A percentile compares a stretch with the other conserved stretches of the same genome.
phyloP scores from a whole-genome alignment of 495 filamentous ascomycete genomes.

The Astrothelium subdiscretum region DNA sequence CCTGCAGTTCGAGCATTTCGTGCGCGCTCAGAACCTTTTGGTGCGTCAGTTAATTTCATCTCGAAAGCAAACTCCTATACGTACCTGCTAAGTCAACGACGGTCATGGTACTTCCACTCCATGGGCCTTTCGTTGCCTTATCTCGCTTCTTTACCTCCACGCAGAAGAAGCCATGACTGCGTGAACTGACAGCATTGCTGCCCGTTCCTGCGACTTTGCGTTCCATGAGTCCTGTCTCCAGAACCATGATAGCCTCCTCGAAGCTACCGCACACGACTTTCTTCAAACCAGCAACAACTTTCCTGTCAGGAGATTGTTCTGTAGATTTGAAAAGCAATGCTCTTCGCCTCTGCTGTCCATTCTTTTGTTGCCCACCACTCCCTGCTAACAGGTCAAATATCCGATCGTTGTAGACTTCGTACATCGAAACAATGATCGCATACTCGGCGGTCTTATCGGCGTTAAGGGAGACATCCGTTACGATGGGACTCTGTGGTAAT shows the following conservation, averaged over 20 bases:
- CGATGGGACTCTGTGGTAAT: conserved; percentile 61
- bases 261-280: conserved; percentile 82
- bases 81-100: conserved; percentile 85
- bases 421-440: conserved; percentile 88
- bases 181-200: conserved; percentile 75
- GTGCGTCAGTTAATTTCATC: conserved; percentile 6
- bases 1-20: conserved; percentile 88
- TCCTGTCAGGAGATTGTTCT: conserved; percentile 70
- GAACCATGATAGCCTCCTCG: conserved; percentile 77
- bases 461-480: conserved; percentile 53
- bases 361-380: conserved; percentile 27
- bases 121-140: conserved; percentile 43
- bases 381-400: conserved; percentile 84
- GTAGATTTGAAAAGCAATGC: conserved; percentile 81
- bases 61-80: conserved; percentile 10
- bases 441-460: conserved; percentile 69
- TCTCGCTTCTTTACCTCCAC: conserved; percentile 82
- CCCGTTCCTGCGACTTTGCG: conserved; percentile 81
- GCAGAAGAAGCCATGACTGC: conserved; percentile 94
- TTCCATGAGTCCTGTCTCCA: conserved; percentile 82
- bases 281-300: conserved; percentile 80
- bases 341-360: conserved; percentile 49
- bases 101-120: conserved; percentile 72
- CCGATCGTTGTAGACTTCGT: conserved; percentile 97
- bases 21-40: conserved; percentile 71